These are phyloP conservation scores for Boletus patriciae DNA, from an alignment of 768 basidiomycete genomes.

Conservation along the genomic window DNA sequence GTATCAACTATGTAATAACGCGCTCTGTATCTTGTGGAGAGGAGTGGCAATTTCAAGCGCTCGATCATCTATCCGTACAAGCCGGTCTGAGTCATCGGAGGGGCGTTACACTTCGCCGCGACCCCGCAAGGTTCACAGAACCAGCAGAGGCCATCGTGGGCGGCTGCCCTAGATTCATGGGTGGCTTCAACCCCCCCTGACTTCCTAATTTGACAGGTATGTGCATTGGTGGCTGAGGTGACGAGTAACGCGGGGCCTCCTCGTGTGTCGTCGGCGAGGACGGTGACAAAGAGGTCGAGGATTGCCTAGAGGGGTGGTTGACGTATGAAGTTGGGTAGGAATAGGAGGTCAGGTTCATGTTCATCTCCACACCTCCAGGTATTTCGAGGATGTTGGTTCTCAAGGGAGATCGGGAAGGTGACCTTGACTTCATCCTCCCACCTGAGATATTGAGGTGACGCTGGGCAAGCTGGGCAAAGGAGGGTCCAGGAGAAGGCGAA, in stretches of 20 bases:
- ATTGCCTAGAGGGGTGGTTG: constrained; percentile 57
- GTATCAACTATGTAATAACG: neutral
- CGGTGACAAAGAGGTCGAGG: constrained; percentile 54
- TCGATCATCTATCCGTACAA: constrained; percentile 3
- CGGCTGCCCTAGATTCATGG: constrained; percentile 12
- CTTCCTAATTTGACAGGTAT: constrained; percentile 18
- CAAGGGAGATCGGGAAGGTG: constrained; percentile 34
- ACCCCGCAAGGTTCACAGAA: constrained; percentile 19
- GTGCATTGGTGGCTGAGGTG: constrained; percentile 16
- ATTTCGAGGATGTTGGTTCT: constrained; percentile 19
- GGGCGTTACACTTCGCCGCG: constrained; percentile 25
- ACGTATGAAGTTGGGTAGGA: constrained; percentile 37
- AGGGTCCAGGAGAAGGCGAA: constrained; percentile 1
- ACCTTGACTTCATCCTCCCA: constrained; percentile 31
- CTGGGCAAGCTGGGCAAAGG: constrained; percentile 26
- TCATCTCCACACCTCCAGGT: constrained; percentile 16
- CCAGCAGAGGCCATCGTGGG: constrained; percentile 13
- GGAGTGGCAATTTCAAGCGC: neutral
- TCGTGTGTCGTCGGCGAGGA: constrained; percentile 38
- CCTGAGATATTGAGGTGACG: constrained; percentile 23
- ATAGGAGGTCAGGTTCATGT: constrained; percentile 8
- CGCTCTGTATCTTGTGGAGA: neutral
- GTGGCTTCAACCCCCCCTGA: constrained; percentile 16
- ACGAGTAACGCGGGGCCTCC: constrained; percentile 20
- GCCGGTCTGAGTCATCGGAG: constrained; percentile 19